Conservation (phyloP, 805 yeast species). For the Wickerhamomyces pijperi region DNA sequence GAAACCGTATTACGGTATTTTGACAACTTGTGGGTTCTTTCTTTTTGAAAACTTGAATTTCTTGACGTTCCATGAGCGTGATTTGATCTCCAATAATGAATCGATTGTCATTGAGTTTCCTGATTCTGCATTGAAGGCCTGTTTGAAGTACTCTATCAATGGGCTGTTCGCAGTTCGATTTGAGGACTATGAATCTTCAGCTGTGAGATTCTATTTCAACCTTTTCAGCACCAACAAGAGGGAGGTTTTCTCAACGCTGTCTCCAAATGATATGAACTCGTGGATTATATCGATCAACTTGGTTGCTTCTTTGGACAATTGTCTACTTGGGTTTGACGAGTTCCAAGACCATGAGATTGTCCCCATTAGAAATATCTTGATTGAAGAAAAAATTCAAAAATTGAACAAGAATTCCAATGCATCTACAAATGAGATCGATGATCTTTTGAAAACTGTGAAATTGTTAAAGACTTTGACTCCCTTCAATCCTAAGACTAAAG, state of each 20-base stretch:
- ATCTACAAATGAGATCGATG: conserved; percentile 25
- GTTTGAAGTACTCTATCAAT: conserved; percentile 24
- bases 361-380: conserved; percentile 15
- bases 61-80: conserved; percentile 18
- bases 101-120: conserved; percentile 22
- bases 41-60: conserved; percentile 30
- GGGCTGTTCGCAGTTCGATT: conserved; percentile 29
- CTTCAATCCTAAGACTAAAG: conserved; percentile 40
- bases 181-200: conserved; percentile 7
- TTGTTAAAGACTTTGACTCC: conserved; percentile 43
- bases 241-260: conserved; percentile 29
- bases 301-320: conserved; percentile 35
- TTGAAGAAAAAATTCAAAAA: conserved; percentile 24
- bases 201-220: conserved; percentile 22
- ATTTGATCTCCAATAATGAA: conserved; percentile 17
- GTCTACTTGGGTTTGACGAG: conserved; percentile 16
- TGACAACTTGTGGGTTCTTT: conserved; percentile 39
- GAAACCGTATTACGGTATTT: conserved; percentile 34
- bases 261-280: conserved; percentile 34
- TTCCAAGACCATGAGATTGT: conserved; percentile 13
- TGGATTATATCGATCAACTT: conserved; percentile 52
- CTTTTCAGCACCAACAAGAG: conserved; percentile 30
- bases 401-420: conserved; percentile 23
- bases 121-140: conserved; percentile 14
- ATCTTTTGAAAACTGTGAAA: conserved; percentile 23